Conservation (phyloP, 345 rosid genomes). For the Salix koriyanagi region DNA sequence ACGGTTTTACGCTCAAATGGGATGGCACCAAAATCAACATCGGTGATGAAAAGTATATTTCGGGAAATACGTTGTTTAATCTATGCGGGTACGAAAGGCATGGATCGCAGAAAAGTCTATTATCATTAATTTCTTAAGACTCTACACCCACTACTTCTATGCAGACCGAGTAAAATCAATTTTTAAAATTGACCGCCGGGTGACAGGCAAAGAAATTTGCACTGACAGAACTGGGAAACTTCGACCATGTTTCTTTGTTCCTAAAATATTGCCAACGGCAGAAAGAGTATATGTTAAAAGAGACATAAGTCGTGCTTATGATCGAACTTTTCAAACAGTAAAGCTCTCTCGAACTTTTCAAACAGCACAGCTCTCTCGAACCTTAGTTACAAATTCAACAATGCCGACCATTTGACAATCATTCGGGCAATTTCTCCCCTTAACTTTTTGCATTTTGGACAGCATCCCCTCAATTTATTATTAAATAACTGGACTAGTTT, state of each 20-base stretch:
- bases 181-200: too few species aligned
- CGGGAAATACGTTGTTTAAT: too few species aligned
- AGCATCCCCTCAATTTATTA: not conserved
- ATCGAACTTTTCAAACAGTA: not conserved
- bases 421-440: not conserved
- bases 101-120: too few species aligned
- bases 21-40: too few species aligned
- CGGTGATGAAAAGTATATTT: too few species aligned
- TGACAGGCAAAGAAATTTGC: too few species aligned
- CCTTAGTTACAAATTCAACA: slow-evolving; percentile 1
- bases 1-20: too few species aligned
- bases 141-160: too few species aligned
- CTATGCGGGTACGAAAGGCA: too few species aligned
- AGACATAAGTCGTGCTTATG: not conserved
- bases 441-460: not conserved
- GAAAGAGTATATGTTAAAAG: not conserved
- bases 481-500: not conserved
- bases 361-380: not conserved
- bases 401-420: slow-evolving; percentile 5
- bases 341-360: not conserved
- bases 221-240: not conserved
- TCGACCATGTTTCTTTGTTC: not conserved
- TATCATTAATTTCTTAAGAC: too few species aligned
- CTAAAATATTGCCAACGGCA: not conserved
- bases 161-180: too few species aligned